Evolutionary conservation across 306 rosid species (phyloP).

Genomic region (Quercus berberidifolia): DNA sequence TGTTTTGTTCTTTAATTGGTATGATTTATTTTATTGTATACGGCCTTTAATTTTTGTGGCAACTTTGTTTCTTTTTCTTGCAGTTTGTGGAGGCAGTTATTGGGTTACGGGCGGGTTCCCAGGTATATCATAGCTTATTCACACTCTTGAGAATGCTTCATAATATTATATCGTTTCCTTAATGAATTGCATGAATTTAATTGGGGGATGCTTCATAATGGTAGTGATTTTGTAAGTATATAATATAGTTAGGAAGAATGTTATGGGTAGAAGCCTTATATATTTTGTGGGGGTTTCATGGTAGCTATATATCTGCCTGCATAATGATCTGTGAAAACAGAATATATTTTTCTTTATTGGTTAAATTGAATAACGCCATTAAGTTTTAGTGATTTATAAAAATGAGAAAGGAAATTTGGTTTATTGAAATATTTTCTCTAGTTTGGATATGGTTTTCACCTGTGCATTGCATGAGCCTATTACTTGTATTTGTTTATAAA

Average conservation of each 20-base stretch:
- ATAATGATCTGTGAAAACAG: neutral
- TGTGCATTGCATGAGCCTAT: too few species aligned
- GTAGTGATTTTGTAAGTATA: neutral
- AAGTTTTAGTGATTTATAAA: neutral
- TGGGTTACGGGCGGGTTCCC: slow-evolving; percentile 40
- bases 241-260: neutral
- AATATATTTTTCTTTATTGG: neutral
- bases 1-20: neutral
- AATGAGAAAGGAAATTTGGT: neutral
- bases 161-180: neutral
- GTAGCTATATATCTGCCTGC: neutral
- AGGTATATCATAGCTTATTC: slow-evolving; percentile 45
- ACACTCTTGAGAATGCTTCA: neutral
- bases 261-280: neutral
- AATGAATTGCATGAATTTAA: neutral
- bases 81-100: slow-evolving; percentile 78
- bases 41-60: neutral
- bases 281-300: neutral
- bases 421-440: too few species aligned
- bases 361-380: too few species aligned
- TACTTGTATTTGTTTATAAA: too few species aligned
- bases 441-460: too few species aligned
- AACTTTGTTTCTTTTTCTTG: neutral
- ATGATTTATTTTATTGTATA: neutral
- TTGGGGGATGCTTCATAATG: neutral